Evolutionary conservation across 208 protist species (phyloP).

Genomic region (Tritrichomonas musculus): DNA sequence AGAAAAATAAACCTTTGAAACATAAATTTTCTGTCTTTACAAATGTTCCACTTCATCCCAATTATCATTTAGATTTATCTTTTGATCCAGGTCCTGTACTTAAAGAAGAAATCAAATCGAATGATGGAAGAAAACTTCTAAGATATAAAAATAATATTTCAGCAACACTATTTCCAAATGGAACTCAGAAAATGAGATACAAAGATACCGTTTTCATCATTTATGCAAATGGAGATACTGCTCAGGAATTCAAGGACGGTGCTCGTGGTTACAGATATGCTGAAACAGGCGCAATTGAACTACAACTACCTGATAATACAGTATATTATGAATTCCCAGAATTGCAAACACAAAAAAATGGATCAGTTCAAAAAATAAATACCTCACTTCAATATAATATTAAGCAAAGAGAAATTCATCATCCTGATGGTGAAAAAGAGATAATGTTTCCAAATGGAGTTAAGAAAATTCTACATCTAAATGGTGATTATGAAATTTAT

Average conservation of each 20-base stretch:
- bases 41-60: background rate
- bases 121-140: background rate
- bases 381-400: no score
- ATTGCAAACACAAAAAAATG: no score
- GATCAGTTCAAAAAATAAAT: no score
- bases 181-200: background rate
- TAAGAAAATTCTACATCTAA: background rate
- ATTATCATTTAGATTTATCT: background rate
- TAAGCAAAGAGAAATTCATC: background rate
- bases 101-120: background rate
- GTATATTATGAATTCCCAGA: background rate
- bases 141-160: background rate
- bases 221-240: background rate
- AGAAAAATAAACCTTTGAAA: no score
- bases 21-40: no score
- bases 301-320: background rate
- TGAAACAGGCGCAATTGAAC: background rate
- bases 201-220: background rate
- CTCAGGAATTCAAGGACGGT: background rate
- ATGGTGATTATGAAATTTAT: conserved; percentile 17
- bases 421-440: background rate
- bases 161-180: conserved; percentile 1
- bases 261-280: background rate
- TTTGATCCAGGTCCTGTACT: background rate
- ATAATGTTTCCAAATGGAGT: background rate